Base-by-base conservation (phyloP, 352 stramenopile genomes). In the Halophytophthora batemanensis region DNA sequence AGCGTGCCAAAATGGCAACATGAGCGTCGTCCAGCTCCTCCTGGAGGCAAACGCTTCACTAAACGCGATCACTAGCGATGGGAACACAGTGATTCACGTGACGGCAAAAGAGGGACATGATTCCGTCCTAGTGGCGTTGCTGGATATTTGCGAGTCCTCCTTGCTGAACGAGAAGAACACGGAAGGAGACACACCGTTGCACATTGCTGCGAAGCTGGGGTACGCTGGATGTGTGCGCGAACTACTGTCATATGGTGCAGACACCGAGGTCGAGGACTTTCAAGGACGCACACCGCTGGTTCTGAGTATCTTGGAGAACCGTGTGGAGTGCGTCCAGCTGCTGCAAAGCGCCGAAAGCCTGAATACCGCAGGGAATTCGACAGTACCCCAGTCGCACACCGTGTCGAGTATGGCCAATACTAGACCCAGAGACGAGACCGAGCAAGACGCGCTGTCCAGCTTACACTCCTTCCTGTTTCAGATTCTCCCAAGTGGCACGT, bases 121-220 rank as follows among this genome's bases (percentile, higher is more conserved):
- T 29, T 76, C 81, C 40, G 68, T 96, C 34, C 68, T 90, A 6
- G 72, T 82, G 53, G 63, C 85, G 29, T 59, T 97, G n/a, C 49
- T 97, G 12, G 63, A 72, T 39, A 86, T 87, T 48, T 54, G 41
- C 38, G 53, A 71, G 25, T 70, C 74, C 17, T 63, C 62, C 1
- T 80, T 97, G 33, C 53, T 93, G n/a, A 94, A 96, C 41, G 66
- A 87, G 40, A 66, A 90, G 34, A 98, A 98, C 59, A 77, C 79
- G 5, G 73, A 88, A 51, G 84, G 88, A 15, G 84, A 98, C 39
- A 97, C 88, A 1, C 74, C 92, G 15, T 69, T 96, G 19, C 93
- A 98, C 38, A 86, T 96, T 64, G 87, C 89, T 11, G 71, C 77
- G 7, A 70, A 75, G 19, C 51, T 69, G 21, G 72, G 77, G 2